These are phyloP conservation scores for Phaeodactylum tricornutum DNA, from an alignment of 108 stramenopile genomes.

Conservation along the genomic window DNA sequence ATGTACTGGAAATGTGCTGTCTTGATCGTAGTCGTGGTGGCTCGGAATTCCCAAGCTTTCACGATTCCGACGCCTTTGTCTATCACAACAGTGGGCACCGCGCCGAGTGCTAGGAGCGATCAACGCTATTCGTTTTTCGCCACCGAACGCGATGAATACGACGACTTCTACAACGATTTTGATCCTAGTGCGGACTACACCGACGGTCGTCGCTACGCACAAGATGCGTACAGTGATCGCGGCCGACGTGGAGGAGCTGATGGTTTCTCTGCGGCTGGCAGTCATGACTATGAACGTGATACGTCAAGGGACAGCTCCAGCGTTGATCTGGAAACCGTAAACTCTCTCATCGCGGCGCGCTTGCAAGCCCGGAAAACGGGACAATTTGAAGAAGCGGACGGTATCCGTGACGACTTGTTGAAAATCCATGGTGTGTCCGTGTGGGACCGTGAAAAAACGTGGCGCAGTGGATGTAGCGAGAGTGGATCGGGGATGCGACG, in stretches of 20 bases:
- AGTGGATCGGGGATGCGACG: constrained; percentile 20
- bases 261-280: constrained; percentile 1
- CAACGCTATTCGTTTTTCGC: too few species aligned
- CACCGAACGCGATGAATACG: constrained; percentile 23
- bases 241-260: constrained; percentile 14
- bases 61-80: too few species aligned
- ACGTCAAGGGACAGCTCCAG: constrained; percentile 30
- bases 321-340: constrained; percentile 34
- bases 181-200: constrained; percentile 19
- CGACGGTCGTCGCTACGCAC: neutral
- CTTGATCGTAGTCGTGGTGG: too few species aligned
- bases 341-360: constrained; percentile 34
- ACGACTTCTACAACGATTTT: constrained; percentile 34
- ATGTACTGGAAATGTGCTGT: too few species aligned
- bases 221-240: neutral
- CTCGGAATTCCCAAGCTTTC: too few species aligned
- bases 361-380: constrained; percentile 21
- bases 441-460: constrained; percentile 23
- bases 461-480: constrained; percentile 27
- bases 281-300: constrained; percentile 47
- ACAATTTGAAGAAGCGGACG: constrained; percentile 66
- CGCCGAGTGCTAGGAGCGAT: too few species aligned
- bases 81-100: too few species aligned
- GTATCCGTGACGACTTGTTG: constrained; percentile 46
- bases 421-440: constrained; percentile 48